Evolutionary conservation across 345 rosid genomes (phyloP).

Genomic region (Gossypium longicalyx): DNA sequence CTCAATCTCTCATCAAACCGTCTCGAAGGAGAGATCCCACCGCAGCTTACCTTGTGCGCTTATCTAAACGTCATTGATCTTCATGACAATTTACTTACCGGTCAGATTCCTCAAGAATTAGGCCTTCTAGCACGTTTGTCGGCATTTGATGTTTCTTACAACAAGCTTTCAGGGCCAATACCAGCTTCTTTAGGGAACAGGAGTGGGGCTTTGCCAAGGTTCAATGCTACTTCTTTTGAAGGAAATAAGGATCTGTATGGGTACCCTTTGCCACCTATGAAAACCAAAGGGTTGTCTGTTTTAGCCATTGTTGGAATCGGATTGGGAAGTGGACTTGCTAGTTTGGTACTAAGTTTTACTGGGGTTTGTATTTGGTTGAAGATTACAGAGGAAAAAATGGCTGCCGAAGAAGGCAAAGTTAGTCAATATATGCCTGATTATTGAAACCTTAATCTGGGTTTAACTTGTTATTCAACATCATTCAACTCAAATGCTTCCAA

Average conservation of each 20-base stretch:
- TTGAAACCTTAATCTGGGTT: neutral
- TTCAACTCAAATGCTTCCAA: no score
- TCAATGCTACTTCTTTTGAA: constrained; percentile 62
- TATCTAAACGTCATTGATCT: constrained; percentile 89
- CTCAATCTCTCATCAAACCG: constrained; percentile 82
- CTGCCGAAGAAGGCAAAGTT: constrained; percentile 58
- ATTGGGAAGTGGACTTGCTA: constrained; percentile 86
- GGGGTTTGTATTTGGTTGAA: constrained; percentile 84
- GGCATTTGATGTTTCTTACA: constrained; percentile 73
- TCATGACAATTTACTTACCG: constrained; percentile 65
- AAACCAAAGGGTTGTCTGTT: constrained; percentile 58
- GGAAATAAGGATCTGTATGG: constrained; percentile 85
- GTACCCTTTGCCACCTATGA: constrained; percentile 71
- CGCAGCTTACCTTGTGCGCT: constrained; percentile 67
- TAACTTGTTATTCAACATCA: no score
- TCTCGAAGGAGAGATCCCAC: constrained; percentile 78
- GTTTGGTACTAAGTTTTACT: constrained; percentile 80
- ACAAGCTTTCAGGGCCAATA: constrained; percentile 65
- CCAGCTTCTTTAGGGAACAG: constrained; percentile 63
- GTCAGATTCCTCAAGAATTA: constrained; percentile 67
- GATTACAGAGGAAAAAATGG: constrained; percentile 59
- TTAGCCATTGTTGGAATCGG: constrained; percentile 94
- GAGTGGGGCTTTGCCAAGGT: constrained; percentile 61
- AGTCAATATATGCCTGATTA: constrained; percentile 70
- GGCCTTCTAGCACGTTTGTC: constrained; percentile 66